phyloP scores from a whole-genome alignment of 208 protist species.

The Leishmania gerbilli region DNA sequence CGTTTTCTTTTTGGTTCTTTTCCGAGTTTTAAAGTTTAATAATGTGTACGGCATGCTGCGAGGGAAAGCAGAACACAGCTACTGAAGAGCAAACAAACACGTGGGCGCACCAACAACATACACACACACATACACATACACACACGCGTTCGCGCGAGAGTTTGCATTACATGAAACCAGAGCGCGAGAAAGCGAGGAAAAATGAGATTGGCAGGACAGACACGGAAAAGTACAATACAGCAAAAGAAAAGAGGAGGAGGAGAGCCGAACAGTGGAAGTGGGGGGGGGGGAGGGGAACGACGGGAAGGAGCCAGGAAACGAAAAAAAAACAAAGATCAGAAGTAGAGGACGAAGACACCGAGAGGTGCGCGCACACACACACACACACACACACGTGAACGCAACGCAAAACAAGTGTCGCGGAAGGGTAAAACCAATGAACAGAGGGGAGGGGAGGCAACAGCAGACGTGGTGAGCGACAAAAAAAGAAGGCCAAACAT shows the following conservation, averaged over 20 bases:
- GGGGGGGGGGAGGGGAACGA: no score
- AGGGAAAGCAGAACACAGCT: not conserved
- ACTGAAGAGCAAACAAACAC: not conserved
- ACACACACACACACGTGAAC: not conserved
- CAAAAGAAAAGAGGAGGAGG: not conserved
- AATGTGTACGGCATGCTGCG: not conserved
- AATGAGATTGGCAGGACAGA: not conserved
- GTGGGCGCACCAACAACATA: no score
- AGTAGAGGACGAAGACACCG: not conserved
- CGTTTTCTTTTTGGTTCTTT: not conserved
- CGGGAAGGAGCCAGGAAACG: not conserved
- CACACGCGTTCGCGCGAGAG: not conserved
- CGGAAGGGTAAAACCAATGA: not conserved
- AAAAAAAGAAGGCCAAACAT: not conserved
- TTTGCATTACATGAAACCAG: not conserved
- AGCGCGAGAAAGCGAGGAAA: not conserved
- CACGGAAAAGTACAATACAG: not conserved
- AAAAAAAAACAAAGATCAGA: not conserved
- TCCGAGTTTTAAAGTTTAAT: not conserved
- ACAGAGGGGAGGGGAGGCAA: slow-evolving; percentile 1
- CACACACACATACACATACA: not conserved
- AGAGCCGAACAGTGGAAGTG: not conserved
- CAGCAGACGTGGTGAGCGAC: not conserved
- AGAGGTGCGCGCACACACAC: not conserved
- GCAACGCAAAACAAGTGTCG: not conserved